Evolutionary conservation across 257 asterid species (phyloP), one percentile per base, ranked within the genome.

Genomic region (Primulina eburnea): DNA sequence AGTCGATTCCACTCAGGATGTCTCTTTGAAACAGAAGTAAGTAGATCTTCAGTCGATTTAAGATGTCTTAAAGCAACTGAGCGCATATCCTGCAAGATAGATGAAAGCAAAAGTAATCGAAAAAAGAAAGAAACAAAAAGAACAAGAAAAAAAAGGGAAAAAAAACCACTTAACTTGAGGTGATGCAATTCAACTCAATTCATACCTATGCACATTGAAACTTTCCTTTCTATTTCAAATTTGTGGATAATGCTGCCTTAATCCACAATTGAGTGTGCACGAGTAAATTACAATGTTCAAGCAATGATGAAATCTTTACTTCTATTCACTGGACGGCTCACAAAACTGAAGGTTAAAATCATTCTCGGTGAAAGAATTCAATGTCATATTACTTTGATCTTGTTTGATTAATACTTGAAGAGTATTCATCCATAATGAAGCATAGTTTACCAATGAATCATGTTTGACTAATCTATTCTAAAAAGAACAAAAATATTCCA

Each of bases 1-100:
- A 94, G 97, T 8, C 82, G 84, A 70, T 65, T 71, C 97, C 99
- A 94, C 77, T 83, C 96, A 43, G 99, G 99, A 79, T 85, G 86
- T 7, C 67, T 73, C 84, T 89, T 91, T 64, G 81, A 74, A 24
- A 91, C 86, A 35, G 87, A 86, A 75, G 77, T 77, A 60, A 93
- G 90, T 62, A 85, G 72, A 24, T 83, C 95, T 85, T 93, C 99
- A 10, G 87, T 76, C 79, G 62, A 72, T 80, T 80, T 93, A 68
- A 93, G 86, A 58, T 84, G 74, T 78, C 63, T 84, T 18, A 91
- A 80, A 58, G 95, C 92, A 68, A 74, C 84, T 64, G 81, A 77
- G n/a, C 81, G 92, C 77, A 75, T 81, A 73, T 86, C 95, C 99
- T 94, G 82, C 37, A 59, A 75, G 60, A 69, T 71, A 60, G 56